These are phyloP conservation scores for Plasmodium blacklocki DNA, from an alignment of 169 alveolate genomes.

Conservation along the genomic window DNA sequence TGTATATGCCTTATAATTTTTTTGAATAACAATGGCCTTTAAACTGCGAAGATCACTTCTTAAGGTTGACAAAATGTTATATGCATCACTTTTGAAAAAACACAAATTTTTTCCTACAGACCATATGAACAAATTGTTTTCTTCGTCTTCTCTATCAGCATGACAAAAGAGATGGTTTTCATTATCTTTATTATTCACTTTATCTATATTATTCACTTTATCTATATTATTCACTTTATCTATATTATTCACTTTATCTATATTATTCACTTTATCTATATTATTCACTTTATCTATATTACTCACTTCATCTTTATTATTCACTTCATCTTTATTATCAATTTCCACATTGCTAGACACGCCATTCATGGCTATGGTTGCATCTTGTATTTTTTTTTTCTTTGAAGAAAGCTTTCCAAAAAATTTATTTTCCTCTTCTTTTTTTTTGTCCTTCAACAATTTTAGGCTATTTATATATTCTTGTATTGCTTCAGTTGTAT, in stretches of 20 bases:
- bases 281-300: not conserved
- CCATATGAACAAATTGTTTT: constrained; percentile 24
- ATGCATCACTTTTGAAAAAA: constrained; percentile 78
- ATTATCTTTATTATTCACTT: not conserved
- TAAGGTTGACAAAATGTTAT: constrained; percentile 78
- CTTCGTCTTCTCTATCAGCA: not conserved
- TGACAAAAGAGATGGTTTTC: too few relatives aligned
- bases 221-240: not conserved
- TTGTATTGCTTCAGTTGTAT: constrained; percentile 6
- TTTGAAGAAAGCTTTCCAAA: not conserved
- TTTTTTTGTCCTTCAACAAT: not conserved
- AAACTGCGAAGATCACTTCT: constrained; percentile 79
- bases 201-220: not conserved
- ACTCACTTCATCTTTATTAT: not conserved
- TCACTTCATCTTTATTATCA: not conserved
- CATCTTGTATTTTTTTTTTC: not conserved
- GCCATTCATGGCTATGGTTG: too few relatives aligned
- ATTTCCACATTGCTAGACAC: not conserved
- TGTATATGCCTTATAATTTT: constrained; percentile 71
- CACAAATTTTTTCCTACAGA: constrained; percentile 57
- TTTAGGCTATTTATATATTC: not conserved
- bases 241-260: not conserved
- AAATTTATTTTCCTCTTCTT: not conserved
- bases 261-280: not conserved
- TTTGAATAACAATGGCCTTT: constrained; percentile 78